Conservation (phyloP, 2,329 filamentous ascomycete species). For the Exophiala xenobiotica region DNA sequence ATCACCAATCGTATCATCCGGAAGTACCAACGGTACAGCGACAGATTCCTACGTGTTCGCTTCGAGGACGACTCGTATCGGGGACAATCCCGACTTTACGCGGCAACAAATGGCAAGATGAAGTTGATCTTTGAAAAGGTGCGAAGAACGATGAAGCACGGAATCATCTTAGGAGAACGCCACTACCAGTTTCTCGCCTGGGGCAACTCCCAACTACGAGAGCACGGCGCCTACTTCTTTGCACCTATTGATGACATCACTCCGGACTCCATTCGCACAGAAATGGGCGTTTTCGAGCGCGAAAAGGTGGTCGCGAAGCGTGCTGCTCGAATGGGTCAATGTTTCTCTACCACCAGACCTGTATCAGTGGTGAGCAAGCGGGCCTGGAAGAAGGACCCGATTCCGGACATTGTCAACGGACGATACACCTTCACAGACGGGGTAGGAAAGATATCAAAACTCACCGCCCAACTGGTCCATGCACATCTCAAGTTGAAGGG, state of each 20-base stretch:
- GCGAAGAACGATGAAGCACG: constrained; percentile 68
- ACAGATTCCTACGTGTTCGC: constrained; percentile 83
- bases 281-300: constrained; percentile 82
- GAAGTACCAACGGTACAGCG: constrained; percentile 64
- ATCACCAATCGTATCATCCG: constrained; percentile 85
- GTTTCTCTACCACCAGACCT: constrained; percentile 80
- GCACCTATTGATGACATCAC: constrained; percentile 61
- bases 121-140: constrained; percentile 74
- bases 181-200: constrained; percentile 89
- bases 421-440: constrained; percentile 82
- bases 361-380: constrained; percentile 37
- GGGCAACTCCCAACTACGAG: constrained; percentile 91
- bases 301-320: constrained; percentile 87
- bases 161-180: constrained; percentile 78
- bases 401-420: constrained; percentile 69
- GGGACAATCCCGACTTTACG: constrained; percentile 58
- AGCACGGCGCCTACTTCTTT: constrained; percentile 92
- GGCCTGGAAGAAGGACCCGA: constrained; percentile 48
- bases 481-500: constrained; percentile 64
- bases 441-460: constrained; percentile 83
- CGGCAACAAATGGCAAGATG: constrained; percentile 56
- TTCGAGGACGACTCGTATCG: constrained; percentile 75
- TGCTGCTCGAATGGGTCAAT: constrained; percentile 85
- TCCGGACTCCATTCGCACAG: constrained; percentile 73
- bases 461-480: constrained; percentile 71